A percentile compares a stretch with the other conserved stretches of the same genome.
Conservation (phyloP, 1,284 basidiomycete species). For the Apiotrichum veenhuisii region DNA sequence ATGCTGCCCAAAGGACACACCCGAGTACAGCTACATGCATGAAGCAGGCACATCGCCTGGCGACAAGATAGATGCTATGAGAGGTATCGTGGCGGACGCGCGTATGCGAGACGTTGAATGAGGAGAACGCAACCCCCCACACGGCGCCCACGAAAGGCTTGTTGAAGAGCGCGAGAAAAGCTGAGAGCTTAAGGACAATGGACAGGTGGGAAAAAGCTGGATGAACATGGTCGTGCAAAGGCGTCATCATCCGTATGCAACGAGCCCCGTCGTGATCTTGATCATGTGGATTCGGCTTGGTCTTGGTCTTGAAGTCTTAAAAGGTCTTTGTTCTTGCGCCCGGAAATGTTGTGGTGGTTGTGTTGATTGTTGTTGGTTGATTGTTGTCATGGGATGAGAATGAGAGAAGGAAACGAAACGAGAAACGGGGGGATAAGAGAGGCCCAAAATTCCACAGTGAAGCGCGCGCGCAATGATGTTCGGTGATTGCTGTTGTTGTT, state of each 20-base stretch:
- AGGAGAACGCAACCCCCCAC: not conserved
- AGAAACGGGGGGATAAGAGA: not conserved
- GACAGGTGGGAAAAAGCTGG: not conserved
- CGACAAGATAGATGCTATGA: slow-evolving; percentile 20
- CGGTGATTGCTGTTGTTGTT: not conserved
- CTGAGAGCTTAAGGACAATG: too few species aligned
- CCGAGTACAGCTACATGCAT: slow-evolving; percentile 22
- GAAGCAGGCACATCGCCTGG: slow-evolving; percentile 9
- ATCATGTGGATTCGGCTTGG: not conserved
- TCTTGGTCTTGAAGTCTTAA: not conserved
- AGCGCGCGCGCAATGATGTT: not conserved
- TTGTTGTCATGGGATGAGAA: not conserved
- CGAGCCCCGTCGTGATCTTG: too few species aligned
- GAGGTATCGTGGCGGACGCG: not conserved
- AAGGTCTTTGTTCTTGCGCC: not conserved
- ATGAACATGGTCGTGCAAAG: not conserved
- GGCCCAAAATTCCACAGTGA: not conserved
- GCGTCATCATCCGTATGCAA: too few species aligned
- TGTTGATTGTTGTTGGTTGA: not conserved
- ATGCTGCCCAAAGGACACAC: too few species aligned
- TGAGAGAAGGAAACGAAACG: not conserved
- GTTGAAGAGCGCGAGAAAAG: too few species aligned
- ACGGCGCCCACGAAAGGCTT: too few species aligned
- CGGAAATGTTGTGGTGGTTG: not conserved
- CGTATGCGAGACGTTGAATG: not conserved